Evolutionary conservation across 352 stramenopile species (phyloP), one percentile per base, ranked within the genome.

Genomic region (Phytophthora constricta): DNA sequence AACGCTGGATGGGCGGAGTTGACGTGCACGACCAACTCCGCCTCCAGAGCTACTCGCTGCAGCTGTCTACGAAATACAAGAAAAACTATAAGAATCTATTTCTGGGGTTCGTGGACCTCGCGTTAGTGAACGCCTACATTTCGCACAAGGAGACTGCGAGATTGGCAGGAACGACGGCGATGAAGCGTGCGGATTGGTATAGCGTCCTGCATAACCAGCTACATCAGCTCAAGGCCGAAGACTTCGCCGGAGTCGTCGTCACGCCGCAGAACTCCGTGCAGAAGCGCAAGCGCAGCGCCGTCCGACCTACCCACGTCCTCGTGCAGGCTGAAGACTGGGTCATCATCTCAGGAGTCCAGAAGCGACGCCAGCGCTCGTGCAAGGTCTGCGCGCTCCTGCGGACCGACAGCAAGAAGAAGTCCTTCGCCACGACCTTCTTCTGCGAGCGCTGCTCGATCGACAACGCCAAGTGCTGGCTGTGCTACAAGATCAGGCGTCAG

Each of bases 371-470:
- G 31, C 31, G 31, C 31, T 37, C 31, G 31, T 37, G 31, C 31
- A 37, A 37, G 31, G 31, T 37, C 5, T 37, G 31, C 31, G 31
- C 31, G 45, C 22, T n/a, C n/a, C 45, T 62, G 22, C 52, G 26
- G 41, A 47, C 26, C 22, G 41, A 47, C 26, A 13, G 7, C 25
- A 13, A 20, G 13, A 37, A 37, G 31, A 65, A 61, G 54, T 61
- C 48, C 17, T 71, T 65, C 41, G 41, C 57, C 26, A 65, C 62
- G 4, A 71, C 62, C 1, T 71, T 53, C 50, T 71, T 49, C 55
- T 71, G 62, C 49, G 54, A 60, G n/a, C 51, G 50, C 39, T 71
- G 62, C 42, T 65, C 41, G 42, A 4, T 58, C 2, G 53, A 63
- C 20, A 9, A 55, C 62, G 54, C 52, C 5, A 62, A 63, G 53